These are phyloP conservation scores for Saccharomycopsis oosterbeekiorum DNA, from an alignment of 805 yeast species.

Conservation along the genomic window DNA sequence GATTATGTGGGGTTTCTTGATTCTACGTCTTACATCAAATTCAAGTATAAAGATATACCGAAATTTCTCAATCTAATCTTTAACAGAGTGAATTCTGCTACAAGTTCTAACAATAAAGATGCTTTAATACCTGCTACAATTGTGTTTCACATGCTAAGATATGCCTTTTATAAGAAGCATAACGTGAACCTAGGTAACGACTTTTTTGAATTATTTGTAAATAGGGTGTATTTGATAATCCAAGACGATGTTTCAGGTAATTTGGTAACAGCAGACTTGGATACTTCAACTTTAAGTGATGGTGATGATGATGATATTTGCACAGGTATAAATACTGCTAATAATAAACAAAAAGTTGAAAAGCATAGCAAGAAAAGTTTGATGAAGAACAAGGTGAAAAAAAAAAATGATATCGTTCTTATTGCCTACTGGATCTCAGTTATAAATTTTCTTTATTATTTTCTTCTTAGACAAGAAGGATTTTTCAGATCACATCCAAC, in stretches of 20 bases:
- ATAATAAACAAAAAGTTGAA: background rate
- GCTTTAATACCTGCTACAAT: slow-evolving; percentile 59
- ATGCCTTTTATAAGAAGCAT: slow-evolving; percentile 49
- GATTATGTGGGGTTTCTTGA: slow-evolving; percentile 2
- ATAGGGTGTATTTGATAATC: slow-evolving; percentile 14
- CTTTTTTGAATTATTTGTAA: slow-evolving; percentile 37
- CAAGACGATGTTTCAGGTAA: slow-evolving; percentile 7
- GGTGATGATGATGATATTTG: background rate
- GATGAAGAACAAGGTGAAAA: background rate
- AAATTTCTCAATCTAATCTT: slow-evolving; percentile 59
- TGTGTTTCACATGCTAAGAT: slow-evolving; percentile 59
- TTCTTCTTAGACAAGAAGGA: slow-evolving; percentile 47
- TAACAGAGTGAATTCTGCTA: slow-evolving; percentile 38
- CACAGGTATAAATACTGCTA: background rate
- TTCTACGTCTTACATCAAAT: slow-evolving; percentile 47
- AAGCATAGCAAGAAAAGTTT: background rate
- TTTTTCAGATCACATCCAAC: slow-evolving; percentile 47
- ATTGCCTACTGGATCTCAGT: slow-evolving; percentile 87
- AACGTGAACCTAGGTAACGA: slow-evolving; percentile 47
- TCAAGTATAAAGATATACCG: slow-evolving; percentile 58
- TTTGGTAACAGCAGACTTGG: background rate
- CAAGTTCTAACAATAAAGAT: slow-evolving; percentile 35
- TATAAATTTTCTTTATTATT: slow-evolving; percentile 66
- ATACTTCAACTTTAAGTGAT: background rate
- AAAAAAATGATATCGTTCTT: slow-evolving; percentile 44